Percentiles rank a stretch among this genome's conserved stretches.
These are phyloP conservation scores for Amphicarpaea edgeworthii DNA, from an alignment of 306 rosid species.

Conservation along the genomic window DNA sequence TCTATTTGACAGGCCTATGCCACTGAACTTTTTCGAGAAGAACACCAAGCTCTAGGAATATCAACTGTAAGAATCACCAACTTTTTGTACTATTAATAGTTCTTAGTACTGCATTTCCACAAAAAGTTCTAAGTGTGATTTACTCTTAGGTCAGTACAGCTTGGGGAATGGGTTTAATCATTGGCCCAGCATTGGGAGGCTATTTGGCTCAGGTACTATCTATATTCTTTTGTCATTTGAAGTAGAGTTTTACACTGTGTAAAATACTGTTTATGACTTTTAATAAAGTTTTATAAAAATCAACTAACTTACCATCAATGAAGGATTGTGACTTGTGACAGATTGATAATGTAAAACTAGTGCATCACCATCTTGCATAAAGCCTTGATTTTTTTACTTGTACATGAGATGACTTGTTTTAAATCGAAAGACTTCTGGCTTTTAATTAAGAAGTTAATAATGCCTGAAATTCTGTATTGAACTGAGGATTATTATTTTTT, in stretches of 20 bases:
- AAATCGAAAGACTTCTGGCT: neutral
- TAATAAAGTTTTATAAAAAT: no score
- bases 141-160: slow-evolving; percentile 72
- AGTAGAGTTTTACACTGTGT: no score
- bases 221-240: slow-evolving; percentile 8
- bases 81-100: slow-evolving; percentile 1
- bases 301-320: no score
- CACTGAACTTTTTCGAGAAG: slow-evolving; percentile 70
- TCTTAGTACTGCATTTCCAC: neutral
- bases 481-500: neutral
- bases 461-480: neutral
- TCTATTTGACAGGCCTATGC: slow-evolving; percentile 74
- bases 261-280: no score
- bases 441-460: slow-evolving; percentile 1
- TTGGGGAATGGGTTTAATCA: slow-evolving; percentile 79
- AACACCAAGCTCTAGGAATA: slow-evolving; percentile 80
- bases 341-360: no score
- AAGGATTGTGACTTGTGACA: no score
- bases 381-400: no score
- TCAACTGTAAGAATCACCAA: slow-evolving; percentile 68
- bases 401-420: neutral
- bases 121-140: slow-evolving; percentile 28
- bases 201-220: slow-evolving; percentile 81
- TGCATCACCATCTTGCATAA: neutral
- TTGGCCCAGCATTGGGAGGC: slow-evolving; percentile 96